Conservation (phyloP, 179 eudicot genomes). For the Silene noctiflora region DNA sequence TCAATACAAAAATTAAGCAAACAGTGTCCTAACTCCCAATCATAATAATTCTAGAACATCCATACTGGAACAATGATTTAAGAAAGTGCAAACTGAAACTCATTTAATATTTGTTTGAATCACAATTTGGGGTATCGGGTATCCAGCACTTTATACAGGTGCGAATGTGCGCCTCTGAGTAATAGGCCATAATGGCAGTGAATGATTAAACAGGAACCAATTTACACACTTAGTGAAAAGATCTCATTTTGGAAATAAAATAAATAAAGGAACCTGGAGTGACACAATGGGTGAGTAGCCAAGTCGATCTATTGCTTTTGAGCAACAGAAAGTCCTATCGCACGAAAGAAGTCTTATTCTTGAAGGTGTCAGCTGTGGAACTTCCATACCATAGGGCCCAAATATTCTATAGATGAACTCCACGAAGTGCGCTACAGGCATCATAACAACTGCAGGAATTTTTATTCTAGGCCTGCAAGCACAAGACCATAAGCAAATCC, state of each 20-base stretch:
- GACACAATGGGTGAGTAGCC: slow-evolving; percentile 91
- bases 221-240: neutral
- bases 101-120: no score
- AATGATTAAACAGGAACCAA: neutral
- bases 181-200: neutral
- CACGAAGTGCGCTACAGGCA: slow-evolving; percentile 88
- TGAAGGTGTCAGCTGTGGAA: slow-evolving; percentile 95
- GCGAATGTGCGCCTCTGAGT: no score
- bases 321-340: slow-evolving; percentile 72
- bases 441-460: slow-evolving; percentile 70
- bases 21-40: no score
- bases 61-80: no score
- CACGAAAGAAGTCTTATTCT: slow-evolving; percentile 81
- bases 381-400: slow-evolving; percentile 92
- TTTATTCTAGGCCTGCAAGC: slow-evolving; percentile 81
- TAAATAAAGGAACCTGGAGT: slow-evolving; percentile 53
- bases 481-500: slow-evolving; percentile 37
- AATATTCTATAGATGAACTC: slow-evolving; percentile 66
- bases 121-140: no score
- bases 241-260: neutral
- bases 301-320: slow-evolving; percentile 83
- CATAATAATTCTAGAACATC: no score
- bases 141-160: no score
- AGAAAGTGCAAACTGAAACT: no score
- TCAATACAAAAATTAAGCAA: no score